phyloP scores from a whole-genome alignment of 441 rosid species.

The Cnidoscolus chayamansa region DNA sequence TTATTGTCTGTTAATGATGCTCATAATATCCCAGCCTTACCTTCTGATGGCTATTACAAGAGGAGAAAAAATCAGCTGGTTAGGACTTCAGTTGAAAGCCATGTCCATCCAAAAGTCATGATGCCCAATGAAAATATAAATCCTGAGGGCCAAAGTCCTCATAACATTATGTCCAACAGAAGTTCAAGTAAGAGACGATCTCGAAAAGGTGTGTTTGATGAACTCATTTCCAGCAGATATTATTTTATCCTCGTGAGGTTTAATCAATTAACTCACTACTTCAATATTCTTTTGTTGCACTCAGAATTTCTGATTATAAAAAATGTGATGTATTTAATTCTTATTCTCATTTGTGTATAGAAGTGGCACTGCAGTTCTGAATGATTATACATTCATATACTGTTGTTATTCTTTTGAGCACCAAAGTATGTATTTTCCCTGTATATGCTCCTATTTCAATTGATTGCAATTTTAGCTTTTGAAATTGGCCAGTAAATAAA shows the following conservation, averaged over 20 bases:
- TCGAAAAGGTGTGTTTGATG: conserved; percentile 38
- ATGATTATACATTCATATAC: neutral
- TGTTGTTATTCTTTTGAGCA: neutral
- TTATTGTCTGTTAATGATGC: conserved; percentile 32
- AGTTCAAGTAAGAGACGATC: conserved; percentile 38
- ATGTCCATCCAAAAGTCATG: conserved; percentile 29
- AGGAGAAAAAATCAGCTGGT: conserved; percentile 80
- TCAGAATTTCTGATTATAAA: neutral
- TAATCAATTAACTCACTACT: neutral
- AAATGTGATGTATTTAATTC: neutral
- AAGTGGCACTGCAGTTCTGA: neutral
- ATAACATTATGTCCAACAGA: conserved; percentile 39
- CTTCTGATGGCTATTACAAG: conserved; percentile 75
- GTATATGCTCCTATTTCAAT: neutral
- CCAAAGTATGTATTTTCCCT: neutral
- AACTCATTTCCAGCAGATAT: neutral
- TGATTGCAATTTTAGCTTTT: neutral
- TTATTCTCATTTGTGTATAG: neutral
- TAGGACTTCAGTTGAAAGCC: conserved; percentile 54
- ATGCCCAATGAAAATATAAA: conserved; percentile 35
- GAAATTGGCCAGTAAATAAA: neutral
- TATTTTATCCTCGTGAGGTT: conserved; percentile 1
- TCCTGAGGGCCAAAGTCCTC: conserved; percentile 37
- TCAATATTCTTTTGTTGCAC: neutral
- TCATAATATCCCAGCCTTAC: conserved; percentile 33